Evolutionary conservation across 176 grass and related monocot genomes (phyloP).

Genomic region (Raddia distichophylla): DNA sequence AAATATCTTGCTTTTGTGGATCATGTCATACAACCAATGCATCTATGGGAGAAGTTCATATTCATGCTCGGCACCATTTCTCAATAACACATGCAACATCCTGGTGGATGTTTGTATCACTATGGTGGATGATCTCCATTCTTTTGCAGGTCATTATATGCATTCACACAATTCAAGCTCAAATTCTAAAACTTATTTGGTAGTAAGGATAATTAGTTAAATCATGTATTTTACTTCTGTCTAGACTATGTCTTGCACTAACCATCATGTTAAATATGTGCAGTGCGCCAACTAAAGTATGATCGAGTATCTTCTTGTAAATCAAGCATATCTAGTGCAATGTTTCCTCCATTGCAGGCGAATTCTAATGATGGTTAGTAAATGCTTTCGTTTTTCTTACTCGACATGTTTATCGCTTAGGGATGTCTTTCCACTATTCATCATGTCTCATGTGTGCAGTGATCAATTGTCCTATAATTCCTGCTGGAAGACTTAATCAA

Average conservation of each 20-base stretch:
- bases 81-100: background rate
- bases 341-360: background rate
- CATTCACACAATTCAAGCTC: slow-evolving; percentile 20
- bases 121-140: slow-evolving; percentile 9
- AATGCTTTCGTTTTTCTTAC: slow-evolving; percentile 18
- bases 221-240: background rate
- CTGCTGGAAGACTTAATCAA: background rate
- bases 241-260: background rate
- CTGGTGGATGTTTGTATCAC: background rate
- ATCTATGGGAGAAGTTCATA: background rate
- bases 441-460: slow-evolving; percentile 13
- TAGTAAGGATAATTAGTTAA: slow-evolving; percentile 5
- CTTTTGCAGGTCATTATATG: slow-evolving; percentile 12
- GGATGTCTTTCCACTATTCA: slow-evolving; percentile 20
- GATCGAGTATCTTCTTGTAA: slow-evolving; percentile 6
- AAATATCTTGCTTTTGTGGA: background rate
- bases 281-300: slow-evolving; percentile 1
- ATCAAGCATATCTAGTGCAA: slow-evolving; percentile 10
- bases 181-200: slow-evolving; percentile 9
- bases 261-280: slow-evolving; percentile 12
- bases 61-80: background rate
- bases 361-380: slow-evolving; percentile 29
- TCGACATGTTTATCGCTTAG: background rate
- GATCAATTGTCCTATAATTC: slow-evolving; percentile 8
- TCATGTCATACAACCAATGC: background rate